A percentile compares a stretch with the other conserved stretches of the same genome.
Evolutionary conservation across 495 filamentous ascomycete species (phyloP).

Genomic region (Penicillium nucicola): DNA sequence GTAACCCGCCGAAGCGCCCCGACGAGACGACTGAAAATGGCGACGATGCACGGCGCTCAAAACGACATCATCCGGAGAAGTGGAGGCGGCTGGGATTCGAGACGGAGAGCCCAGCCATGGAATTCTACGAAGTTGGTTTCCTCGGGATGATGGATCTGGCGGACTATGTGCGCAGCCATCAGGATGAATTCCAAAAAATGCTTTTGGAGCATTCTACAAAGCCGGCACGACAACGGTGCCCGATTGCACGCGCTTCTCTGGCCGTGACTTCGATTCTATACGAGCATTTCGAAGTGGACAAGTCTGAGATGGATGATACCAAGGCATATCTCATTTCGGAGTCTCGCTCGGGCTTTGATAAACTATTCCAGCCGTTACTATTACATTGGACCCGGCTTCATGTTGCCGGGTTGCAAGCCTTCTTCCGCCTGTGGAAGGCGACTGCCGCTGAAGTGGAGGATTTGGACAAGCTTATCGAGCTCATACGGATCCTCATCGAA

Average conservation of each 20-base stretch:
- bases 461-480: conserved; percentile 87
- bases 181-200: conserved; percentile 88
- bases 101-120: conserved; percentile 76
- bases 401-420: conserved; percentile 80
- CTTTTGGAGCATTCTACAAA: conserved; percentile 85
- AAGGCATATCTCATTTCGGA: conserved; percentile 76
- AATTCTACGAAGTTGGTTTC: conserved; percentile 85
- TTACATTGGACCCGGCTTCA: conserved; percentile 98
- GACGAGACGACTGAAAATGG: conserved; percentile 31
- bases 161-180: conserved; percentile 85
- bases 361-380: conserved; percentile 80
- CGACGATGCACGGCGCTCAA: conserved; percentile 53
- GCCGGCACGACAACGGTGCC: conserved; percentile 71
- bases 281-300: conserved; percentile 93
- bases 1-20: conserved; percentile 58
- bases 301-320: conserved; percentile 75
- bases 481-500: conserved; percentile 87
- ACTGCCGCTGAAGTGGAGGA: conserved; percentile 81
- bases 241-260: conserved; percentile 82
- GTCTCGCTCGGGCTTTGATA: conserved; percentile 75
- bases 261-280: conserved; percentile 85
- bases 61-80: conserved; percentile 81
- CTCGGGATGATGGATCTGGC: conserved; percentile 97
- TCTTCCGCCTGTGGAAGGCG: conserved; percentile 88
- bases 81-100: conserved; percentile 93